Conservation (phyloP, 371 early-diverging fungal genomes). For the Mortierella sp. region DNA sequence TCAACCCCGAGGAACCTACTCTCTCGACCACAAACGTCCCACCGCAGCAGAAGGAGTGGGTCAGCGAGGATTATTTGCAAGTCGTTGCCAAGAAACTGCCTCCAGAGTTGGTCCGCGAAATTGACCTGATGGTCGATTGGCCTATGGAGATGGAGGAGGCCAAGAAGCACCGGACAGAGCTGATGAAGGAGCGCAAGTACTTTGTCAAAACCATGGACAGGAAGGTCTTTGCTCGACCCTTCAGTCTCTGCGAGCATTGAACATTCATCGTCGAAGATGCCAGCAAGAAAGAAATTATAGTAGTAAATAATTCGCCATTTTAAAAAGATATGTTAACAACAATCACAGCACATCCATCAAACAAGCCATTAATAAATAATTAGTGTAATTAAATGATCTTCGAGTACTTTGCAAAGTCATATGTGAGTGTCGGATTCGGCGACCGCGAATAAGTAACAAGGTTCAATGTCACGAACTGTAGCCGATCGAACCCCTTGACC, state of each 20-base stretch:
- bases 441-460: neutral
- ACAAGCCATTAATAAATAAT: neutral
- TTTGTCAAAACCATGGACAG: conserved; percentile 24
- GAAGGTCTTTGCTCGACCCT: conserved; percentile 25
- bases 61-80: neutral
- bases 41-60: conserved; percentile 59
- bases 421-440: neutral
- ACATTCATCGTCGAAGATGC: neutral
- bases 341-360: too few species aligned
- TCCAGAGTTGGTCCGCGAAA: conserved; percentile 38
- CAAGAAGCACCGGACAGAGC: conserved; percentile 22
- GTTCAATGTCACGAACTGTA: neutral
- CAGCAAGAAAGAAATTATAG: neutral
- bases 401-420: neutral
- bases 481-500: neutral
- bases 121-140: conserved; percentile 33
- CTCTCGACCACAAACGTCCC: conserved; percentile 60
- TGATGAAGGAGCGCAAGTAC: conserved; percentile 32
- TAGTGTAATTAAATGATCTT: neutral
- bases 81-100: conserved; percentile 15
- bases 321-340: too few species aligned
- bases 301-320: neutral
- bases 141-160: conserved; percentile 31
- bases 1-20: conserved; percentile 27
- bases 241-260: conserved; percentile 35